Evolutionary conservation across 306 rosid species (phyloP), one percentile per base, ranked within the genome.

Genomic region (Rubus parviflorus): DNA sequence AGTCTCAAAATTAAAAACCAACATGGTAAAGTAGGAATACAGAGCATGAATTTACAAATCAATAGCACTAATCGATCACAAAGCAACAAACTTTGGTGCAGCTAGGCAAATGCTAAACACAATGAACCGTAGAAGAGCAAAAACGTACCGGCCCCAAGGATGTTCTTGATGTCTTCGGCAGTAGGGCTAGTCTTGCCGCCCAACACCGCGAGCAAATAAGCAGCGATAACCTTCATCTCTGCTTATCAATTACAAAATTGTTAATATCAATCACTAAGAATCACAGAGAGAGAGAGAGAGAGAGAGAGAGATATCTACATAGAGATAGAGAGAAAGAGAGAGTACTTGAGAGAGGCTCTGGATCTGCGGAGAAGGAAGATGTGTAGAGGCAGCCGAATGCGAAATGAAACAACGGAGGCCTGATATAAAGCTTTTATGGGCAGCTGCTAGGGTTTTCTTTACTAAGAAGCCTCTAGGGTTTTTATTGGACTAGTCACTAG

Each of bases 151-250:
- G 89, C 75, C 61, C 74, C 74, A 37, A 83, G 87, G 75, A 86
- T 86, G 68, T 42, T 23, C 80, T 81, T 86, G 79, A 86, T 1
- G 41, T 86, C 87, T 10, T 70, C 70, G 13, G 89, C 81, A 0
- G 87, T 77, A 14, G 89, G 89, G 81, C 48, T 1, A 71, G 85
- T 5, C 52, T 81, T 86, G 62, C 89, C 89, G 60, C 89, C 89
- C 87, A 86, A 81, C 0, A 86, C 68, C 49, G 89, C 89, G 23
- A 86, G 68, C 81, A 86, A 72, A 52, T 80, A 83, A 10, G 89
- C 87, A 49, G 89, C 89, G 1, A 83, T 47, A 17, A 81, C 76
- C 83, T 86, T 86, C 89, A 81, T 83, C 60, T 67, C 74, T 79
- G 67, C 48, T 35, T 9, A 62, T 5, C 13, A 72, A 3, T 54